phyloP scores from a whole-genome alignment of 495 filamentous ascomycete species.

The Usnea hakonensis region DNA sequence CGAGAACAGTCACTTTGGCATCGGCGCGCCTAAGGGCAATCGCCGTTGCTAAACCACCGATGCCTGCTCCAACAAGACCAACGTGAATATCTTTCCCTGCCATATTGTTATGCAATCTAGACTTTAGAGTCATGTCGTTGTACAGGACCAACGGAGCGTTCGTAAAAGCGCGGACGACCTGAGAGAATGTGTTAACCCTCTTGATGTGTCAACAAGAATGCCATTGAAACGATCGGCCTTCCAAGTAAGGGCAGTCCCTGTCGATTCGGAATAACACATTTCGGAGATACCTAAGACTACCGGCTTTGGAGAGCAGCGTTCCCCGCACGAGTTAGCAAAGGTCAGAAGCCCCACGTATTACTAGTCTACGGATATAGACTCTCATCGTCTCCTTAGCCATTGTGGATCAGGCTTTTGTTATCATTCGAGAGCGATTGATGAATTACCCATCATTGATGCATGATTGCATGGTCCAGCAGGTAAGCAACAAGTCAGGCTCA shows the following conservation, averaged over 20 bases:
- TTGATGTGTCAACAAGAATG: too few relatives aligned
- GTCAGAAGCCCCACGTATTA: neutral
- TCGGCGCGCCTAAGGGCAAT: constrained; percentile 58
- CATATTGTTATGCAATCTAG: too few relatives aligned
- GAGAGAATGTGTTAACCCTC: too few relatives aligned
- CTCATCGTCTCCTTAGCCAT: neutral
- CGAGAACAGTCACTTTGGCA: constrained; percentile 52
- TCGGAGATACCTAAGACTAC: too few relatives aligned
- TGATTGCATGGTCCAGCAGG: neutral
- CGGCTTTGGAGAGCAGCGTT: neutral
- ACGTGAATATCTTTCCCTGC: constrained; percentile 30
- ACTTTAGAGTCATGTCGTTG: too few relatives aligned
- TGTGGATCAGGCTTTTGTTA: neutral
- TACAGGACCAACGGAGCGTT: too few relatives aligned
- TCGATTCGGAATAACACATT: neutral
- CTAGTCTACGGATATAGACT: neutral
- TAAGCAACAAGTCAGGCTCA: neutral
- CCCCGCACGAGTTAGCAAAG: neutral
- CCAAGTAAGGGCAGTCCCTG: neutral
- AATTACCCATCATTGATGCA: neutral
- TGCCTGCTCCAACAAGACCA: constrained; percentile 58
- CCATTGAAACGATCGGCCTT: neutral
- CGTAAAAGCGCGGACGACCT: too few relatives aligned
- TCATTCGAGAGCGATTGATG: neutral
- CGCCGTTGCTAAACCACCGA: constrained; percentile 59